Evolutionary conservation across 2,329 filamentous ascomycete genomes (phyloP).

Genomic region (Aspergillus sp.): DNA sequence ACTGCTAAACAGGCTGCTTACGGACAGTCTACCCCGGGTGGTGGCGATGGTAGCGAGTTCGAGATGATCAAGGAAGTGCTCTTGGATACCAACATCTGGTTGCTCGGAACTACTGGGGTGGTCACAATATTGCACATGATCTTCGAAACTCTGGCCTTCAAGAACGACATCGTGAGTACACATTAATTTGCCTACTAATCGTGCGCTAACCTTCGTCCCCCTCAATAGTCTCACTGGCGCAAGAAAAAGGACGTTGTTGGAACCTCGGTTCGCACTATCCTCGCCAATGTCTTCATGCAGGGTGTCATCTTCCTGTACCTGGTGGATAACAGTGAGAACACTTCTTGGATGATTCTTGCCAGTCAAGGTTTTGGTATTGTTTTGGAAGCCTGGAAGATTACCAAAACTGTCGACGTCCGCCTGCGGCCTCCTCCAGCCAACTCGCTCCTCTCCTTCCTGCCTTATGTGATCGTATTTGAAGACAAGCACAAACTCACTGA

Average conservation of each 20-base stretch:
- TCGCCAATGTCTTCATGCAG: conserved; percentile 99
- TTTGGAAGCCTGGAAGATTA: conserved; percentile 91
- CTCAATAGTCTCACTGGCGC: conserved; percentile 75
- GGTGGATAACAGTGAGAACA: conserved; percentile 95
- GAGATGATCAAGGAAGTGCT: conserved; percentile 97
- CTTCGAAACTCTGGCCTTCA: conserved; percentile 95
- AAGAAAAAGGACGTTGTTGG: conserved; percentile 99
- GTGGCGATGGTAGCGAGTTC: conserved; percentile 89
- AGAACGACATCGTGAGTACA: conserved; percentile 77
- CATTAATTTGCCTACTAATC: background rate
- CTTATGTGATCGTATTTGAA: conserved; percentile 83
- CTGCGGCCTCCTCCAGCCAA: conserved; percentile 70
- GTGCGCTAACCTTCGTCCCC: conserved; percentile 20
- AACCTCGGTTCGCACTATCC: conserved; percentile 91
- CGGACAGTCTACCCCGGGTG: conserved; percentile 71
- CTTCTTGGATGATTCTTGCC: conserved; percentile 98
- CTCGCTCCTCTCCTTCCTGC: conserved; percentile 73
- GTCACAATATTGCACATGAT: conserved; percentile 91
- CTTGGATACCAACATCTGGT: conserved; percentile 89
- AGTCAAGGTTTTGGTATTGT: conserved; percentile 85
- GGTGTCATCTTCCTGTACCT: conserved; percentile 93
- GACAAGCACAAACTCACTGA: conserved; percentile 96
- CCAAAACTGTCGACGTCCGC: conserved; percentile 89
- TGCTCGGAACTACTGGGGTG: conserved; percentile 80
- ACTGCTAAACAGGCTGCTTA: conserved; percentile 77